Base-by-base conservation (phyloP, 1,139 yeast genomes). In the Saccharomyces hybrid region DNA sequence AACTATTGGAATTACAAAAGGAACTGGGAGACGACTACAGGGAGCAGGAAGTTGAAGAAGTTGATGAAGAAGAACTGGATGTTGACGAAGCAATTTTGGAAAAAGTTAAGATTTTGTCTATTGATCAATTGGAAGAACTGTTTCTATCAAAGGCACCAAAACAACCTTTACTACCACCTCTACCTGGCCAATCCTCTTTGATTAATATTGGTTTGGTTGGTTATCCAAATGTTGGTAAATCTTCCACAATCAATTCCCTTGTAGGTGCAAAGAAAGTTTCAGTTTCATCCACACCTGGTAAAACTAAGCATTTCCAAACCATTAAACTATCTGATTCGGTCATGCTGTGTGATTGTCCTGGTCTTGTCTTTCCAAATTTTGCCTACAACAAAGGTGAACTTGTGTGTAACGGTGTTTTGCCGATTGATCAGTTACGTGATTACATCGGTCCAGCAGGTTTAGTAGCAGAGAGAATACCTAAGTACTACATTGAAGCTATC, bases 241-340 rank as follows among this genome's bases (percentile, higher is more conserved):
- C 97, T 1, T 90, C 97, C 9, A 91, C 98, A 9, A 91, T 91
- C 64, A 91, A 91, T 71, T 97, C 98, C 0, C 78, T 95, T 51
- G 95, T 93, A 51, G 99, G 99, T 21, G 84, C 97, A 27, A 95
- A 95, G 69, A 91, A 89, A 69, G 99, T 95, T 11, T 90, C 98
- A 0, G 99, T 95, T 44, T 93, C 99, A 1, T 79, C 99, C 1
- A 95, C 99, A 0, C 99, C 99, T 5, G 99, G 99, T 75, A 95
- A 95, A 71, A 95, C 99, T 16, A 95, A 95, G 71, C 99, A 95
- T 78, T 95, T 95, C 78, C 99, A 95, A 76, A 95, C 99, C 1
- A 90, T 95, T 59, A 82, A 84, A 66, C 79, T 95, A 50, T 83
- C 97, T 0, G 87, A 86, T 51, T 79, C 86, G 49, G 95, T 93